Base-by-base conservation (phyloP, 78 protist genomes). In the Dictyostelium citrinum region DNA sequence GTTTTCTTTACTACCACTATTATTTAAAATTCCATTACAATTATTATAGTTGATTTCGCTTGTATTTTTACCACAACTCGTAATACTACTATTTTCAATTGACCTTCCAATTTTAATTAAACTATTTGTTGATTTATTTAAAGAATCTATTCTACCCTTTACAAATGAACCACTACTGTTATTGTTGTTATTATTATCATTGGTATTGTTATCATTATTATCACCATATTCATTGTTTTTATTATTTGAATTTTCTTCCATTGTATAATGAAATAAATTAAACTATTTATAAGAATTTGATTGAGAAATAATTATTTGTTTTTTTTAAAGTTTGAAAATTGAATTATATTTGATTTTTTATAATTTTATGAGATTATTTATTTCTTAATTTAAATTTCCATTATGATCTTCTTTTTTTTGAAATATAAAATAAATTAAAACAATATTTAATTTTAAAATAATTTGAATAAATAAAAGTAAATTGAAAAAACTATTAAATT, bases 121-220 rank as follows among this genome's bases (percentile, higher is more conserved):
- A 75, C 29, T 9, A 17, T 16, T 16, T 17, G 71, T 79, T 5
- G 72, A 29, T 55, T 80, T 80, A 58, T 80, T 80, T 49, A 80
- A 39, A 35, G 41, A 46, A 16, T 80, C 84, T 6, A 80, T 72
- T 20, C 35, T 27, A 16, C 72, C 72, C 35, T 80, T 80, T 16
- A 80, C 84, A 58, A 80, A 80, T 58, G 74, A 80, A 27, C 67
- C 12, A 77, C 82, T 5, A 11, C 43, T 45, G 22, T 4, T 76
- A 16, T 6, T 74, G 31, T 22, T 39, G 10, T 60, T 60, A 60
- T 7, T 60, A 31, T 29, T 67, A 31, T 67, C 31, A 27, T 29
- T 29, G 14, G 29, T 12, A 9, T 5, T 31, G 1, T 24, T 29
- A 29, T 29, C 14, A 67, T 12, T 31, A 27, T 67, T 14, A 12